Conservation (phyloP, 2,329 filamentous ascomycete species). For the Rachicladosporium sp. region DNA sequence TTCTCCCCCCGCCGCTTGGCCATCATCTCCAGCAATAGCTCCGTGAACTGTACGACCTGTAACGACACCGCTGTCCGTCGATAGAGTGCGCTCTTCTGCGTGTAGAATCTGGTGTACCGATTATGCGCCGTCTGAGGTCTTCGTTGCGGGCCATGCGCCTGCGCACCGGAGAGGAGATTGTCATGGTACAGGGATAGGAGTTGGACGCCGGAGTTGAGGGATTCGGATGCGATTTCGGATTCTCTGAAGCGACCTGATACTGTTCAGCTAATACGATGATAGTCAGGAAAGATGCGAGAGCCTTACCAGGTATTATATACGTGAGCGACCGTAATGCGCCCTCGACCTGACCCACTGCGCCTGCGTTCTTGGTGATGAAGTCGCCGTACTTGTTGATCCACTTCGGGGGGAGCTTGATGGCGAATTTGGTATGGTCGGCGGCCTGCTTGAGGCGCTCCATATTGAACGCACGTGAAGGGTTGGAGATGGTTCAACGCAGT, state of each 20-base stretch:
- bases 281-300: not conserved
- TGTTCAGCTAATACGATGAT: conserved; percentile 10
- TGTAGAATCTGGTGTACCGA: conserved; percentile 54
- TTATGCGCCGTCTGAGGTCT: conserved; percentile 41
- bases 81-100: conserved; percentile 55
- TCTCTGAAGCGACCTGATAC: conserved; percentile 64
- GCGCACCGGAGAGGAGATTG: conserved; percentile 59
- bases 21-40: conserved; percentile 94
- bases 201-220: conserved; percentile 66
- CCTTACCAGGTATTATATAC: conserved; percentile 78
- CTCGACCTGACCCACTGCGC: conserved; percentile 90
- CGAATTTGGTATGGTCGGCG: conserved; percentile 18
- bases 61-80: conserved; percentile 68
- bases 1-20: conserved; percentile 76
- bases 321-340: conserved; percentile 83
- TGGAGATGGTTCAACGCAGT: too few species aligned
- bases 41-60: conserved; percentile 86
- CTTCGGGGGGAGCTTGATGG: conserved; percentile 19
- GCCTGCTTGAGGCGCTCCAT: conserved; percentile 19
- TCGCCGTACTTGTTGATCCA: conserved; percentile 55
- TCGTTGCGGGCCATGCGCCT: conserved; percentile 40
- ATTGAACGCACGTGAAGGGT: too few species aligned
- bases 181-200: conserved; percentile 90
- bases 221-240: conserved; percentile 90
- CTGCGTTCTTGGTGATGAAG: conserved; percentile 89